Evolutionary conservation across 2,329 filamentous ascomycete species (phyloP).

Genomic region (Clonostachys chloroleuca): DNA sequence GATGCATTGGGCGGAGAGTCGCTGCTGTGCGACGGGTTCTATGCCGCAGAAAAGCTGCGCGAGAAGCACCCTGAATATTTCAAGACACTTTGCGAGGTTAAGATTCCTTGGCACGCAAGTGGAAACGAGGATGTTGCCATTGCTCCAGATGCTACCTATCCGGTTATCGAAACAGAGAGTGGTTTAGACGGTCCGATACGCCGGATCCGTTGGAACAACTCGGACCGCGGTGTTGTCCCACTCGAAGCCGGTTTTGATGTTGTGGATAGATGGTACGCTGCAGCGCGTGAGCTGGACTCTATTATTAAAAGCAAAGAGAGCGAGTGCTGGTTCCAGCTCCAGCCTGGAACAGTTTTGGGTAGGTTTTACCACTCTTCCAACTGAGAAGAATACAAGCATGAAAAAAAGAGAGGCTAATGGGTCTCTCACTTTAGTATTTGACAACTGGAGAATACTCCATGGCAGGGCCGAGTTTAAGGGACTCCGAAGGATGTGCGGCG

Average conservation of each 20-base stretch:
- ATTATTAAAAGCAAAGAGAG: conserved; percentile 61
- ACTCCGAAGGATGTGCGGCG: conserved; percentile 82
- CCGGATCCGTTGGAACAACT: conserved; percentile 89
- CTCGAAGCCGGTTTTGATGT: conserved; percentile 25
- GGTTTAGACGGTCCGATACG: conserved; percentile 15
- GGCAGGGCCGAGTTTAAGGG: conserved; percentile 81
- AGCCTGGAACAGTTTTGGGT: conserved; percentile 75
- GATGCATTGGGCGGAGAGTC: conserved; percentile 63
- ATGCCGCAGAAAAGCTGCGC: conserved; percentile 59
- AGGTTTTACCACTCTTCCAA: conserved; percentile 23
- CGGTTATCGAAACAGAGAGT: conserved; percentile 64
- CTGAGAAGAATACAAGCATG: too few species aligned
- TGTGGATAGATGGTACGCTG: conserved; percentile 65
- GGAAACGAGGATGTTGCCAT: conserved; percentile 84
- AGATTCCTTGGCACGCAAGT: conserved; percentile 77
- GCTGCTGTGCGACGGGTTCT: conserved; percentile 82
- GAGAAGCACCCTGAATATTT: conserved; percentile 52
- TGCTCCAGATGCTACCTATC: conserved; percentile 63
- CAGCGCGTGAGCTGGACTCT: conserved; percentile 69
- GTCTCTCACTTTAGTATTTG: conserved; percentile 60
- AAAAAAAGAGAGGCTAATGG: conserved; percentile 6
- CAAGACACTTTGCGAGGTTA: conserved; percentile 46
- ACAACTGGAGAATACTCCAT: conserved; percentile 94
- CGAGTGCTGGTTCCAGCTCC: conserved; percentile 77
- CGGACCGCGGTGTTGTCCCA: conserved; percentile 72